phyloP scores from a whole-genome alignment of 768 basidiomycete genomes.

The Boletus reticulatus region DNA sequence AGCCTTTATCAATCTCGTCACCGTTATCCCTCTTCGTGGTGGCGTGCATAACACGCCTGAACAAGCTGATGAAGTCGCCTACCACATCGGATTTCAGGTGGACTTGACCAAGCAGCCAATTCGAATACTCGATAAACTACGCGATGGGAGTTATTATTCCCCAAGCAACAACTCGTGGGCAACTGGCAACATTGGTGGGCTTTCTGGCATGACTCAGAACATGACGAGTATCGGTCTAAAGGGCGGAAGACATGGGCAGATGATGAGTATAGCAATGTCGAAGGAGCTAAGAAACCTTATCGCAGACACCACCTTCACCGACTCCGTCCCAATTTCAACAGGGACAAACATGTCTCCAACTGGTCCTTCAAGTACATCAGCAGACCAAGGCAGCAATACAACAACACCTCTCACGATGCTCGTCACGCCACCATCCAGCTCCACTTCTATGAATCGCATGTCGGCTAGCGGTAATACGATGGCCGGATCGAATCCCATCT shows the following conservation, averaged over 20 bases:
- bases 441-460: constrained; percentile 18
- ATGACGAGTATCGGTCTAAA: constrained; percentile 20
- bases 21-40: constrained; percentile 81
- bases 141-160: constrained; percentile 68
- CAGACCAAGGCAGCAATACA: constrained; percentile 6
- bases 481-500: constrained; percentile 41
- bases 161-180: constrained; percentile 50
- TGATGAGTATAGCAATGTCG: constrained; percentile 41
- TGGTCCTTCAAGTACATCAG: constrained; percentile 7
- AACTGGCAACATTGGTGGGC: neutral
- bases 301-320: constrained; percentile 44
- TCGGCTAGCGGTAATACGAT: constrained; percentile 12
- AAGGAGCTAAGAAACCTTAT: constrained; percentile 52
- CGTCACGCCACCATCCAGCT: constrained; percentile 11
- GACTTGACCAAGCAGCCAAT: constrained; percentile 87
- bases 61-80: constrained; percentile 71
- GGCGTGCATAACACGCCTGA: constrained; percentile 45
- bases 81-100: constrained; percentile 95
- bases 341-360: constrained; percentile 34
- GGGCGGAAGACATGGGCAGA: constrained; percentile 24
- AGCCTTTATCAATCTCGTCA: constrained; percentile 90
- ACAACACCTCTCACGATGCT: constrained; percentile 21
- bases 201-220: constrained; percentile 7
- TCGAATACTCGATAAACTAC: constrained; percentile 74
- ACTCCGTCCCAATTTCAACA: constrained; percentile 46